Conservation (phyloP, 2,329 filamentous ascomycete species). For the Sarocladiaceae sp. region DNA sequence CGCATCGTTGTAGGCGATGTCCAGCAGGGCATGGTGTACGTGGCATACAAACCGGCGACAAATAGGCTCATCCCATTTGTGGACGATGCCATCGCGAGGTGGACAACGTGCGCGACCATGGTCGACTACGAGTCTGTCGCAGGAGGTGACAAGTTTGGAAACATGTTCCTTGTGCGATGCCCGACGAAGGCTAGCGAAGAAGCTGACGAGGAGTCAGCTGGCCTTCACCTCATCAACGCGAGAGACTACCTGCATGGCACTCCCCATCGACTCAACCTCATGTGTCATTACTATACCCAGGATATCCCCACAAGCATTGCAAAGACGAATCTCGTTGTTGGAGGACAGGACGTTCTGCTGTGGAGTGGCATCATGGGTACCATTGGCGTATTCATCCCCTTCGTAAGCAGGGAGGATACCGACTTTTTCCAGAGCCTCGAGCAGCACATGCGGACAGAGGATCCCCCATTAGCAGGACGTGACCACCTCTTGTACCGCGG, state of each 20-base stretch:
- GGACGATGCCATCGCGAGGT: slow-evolving; percentile 84
- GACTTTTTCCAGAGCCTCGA: slow-evolving; percentile 98
- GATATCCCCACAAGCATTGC: slow-evolving; percentile 89
- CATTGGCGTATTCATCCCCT: slow-evolving; percentile 88
- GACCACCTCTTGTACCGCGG: slow-evolving; percentile 95
- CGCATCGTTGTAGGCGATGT: slow-evolving; percentile 91
- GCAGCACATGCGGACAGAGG: slow-evolving; percentile 79
- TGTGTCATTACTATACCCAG: slow-evolving; percentile 85
- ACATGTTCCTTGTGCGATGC: slow-evolving; percentile 87
- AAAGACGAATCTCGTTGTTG: slow-evolving; percentile 85
- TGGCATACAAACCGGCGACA: slow-evolving; percentile 88
- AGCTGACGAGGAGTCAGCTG: slow-evolving; percentile 87
- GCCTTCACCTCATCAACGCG: slow-evolving; percentile 86
- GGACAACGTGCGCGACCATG: slow-evolving; percentile 89
- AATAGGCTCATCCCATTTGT: slow-evolving; percentile 92
- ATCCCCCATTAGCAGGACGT: slow-evolving; percentile 81
- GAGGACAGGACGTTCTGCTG: slow-evolving; percentile 84
- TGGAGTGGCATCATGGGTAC: slow-evolving; percentile 96
- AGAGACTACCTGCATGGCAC: slow-evolving; percentile 86
- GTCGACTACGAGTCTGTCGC: slow-evolving; percentile 95
- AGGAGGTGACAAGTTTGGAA: slow-evolving; percentile 96
- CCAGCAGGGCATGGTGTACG: slow-evolving; percentile 84
- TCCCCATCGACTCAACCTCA: slow-evolving; percentile 76
- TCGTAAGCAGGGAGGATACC: slow-evolving; percentile 85
- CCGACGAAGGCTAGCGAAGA: slow-evolving; percentile 82